Evolutionary conservation across 345 rosid species (phyloP).

Genomic region (Capsella bursapastoris): DNA sequence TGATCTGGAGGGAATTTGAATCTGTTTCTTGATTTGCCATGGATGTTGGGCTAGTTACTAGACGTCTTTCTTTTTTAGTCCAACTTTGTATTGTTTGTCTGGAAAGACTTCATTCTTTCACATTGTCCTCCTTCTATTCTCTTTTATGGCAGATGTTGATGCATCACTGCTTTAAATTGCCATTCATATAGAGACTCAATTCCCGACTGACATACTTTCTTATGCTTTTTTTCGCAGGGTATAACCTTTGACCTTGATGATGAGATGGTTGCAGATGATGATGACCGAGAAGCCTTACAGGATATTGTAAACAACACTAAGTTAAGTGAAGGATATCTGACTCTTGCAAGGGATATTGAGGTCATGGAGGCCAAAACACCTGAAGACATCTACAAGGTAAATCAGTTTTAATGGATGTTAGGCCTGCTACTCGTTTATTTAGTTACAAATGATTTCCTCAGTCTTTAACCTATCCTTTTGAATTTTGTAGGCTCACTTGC

Average conservation of each 20-base stretch:
- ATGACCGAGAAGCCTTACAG: slow-evolving; percentile 72
- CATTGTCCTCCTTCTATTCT: background rate
- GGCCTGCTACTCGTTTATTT: slow-evolving; percentile 5
- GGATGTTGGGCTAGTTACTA: background rate
- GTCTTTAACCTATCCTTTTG: slow-evolving; percentile 28
- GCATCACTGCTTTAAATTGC: slow-evolving; percentile 25
- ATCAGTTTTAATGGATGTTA: slow-evolving; percentile 23
- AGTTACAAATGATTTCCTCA: slow-evolving; percentile 9
- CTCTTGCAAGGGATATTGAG: slow-evolving; percentile 99
- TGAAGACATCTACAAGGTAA: slow-evolving; percentile 95
- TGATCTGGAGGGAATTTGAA: slow-evolving; percentile 16
- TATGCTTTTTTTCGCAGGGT: slow-evolving; percentile 59
- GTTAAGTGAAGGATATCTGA: slow-evolving; percentile 90
- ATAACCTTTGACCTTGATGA: slow-evolving; percentile 75
- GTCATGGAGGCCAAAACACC: slow-evolving; percentile 99
- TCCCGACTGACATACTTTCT: slow-evolving; percentile 9
- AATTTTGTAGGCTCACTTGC: slow-evolving; percentile 80
- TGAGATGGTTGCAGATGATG: slow-evolving; percentile 71
- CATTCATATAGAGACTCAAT: background rate
- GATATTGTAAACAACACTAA: slow-evolving; percentile 83
- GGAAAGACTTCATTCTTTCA: slow-evolving; percentile 25
- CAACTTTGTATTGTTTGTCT: slow-evolving; percentile 8
- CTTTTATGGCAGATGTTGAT: slow-evolving; percentile 12
- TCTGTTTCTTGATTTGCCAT: slow-evolving; percentile 14
- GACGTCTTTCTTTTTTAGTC: background rate